Base-by-base conservation (phyloP, 768 basidiomycete genomes). In the Gloeopeniophorella convolvens region DNA sequence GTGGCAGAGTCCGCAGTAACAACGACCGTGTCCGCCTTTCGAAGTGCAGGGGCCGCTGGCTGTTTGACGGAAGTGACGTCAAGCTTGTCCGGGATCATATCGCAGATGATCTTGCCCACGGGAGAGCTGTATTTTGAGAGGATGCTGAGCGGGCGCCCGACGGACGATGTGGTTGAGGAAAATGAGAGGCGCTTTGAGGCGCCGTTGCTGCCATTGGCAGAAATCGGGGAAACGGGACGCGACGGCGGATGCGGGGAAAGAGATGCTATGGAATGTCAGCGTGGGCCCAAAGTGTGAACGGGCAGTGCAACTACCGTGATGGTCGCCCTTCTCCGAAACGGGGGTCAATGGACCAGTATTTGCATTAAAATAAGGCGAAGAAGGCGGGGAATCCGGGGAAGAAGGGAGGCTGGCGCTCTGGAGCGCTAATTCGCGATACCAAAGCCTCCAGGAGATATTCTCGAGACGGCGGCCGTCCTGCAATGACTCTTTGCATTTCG, bases 401-500 rank as follows among this genome's bases (percentile, higher is more conserved):
- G 62, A 52, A 1, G 65, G 62, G 11, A 58, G 63, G 40, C 51
- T 62, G n/a, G 60, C 11, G 28, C 68, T 68, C 24, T 67, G 55
- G 26, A 68, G 63, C 44, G 72, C 64, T 60, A 85, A 70, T 54
- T 85, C 79, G 56, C 80, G 76, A 63, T 85, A 78, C 84, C 88
- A 88, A 7, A 93, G 69, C 45, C 90, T 72, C 90, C 90, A 94
- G 3, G 85, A 82, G 46, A 93, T 83, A 61, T 94, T 91, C 68
- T 93, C 90, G 24, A 92, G 75, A 24, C 90, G 69, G 5, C 72
- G 74, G n/a, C 91, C 91, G 59, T 92, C 83, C 59, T 84, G 76
- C 3, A 93, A 70, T 1, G 80, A 81, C 57, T 79, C 76, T 65
- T 87, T 89, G 71, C 85, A 89, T 65, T 89, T 88, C 44, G 86